Conservation (phyloP, 2,329 filamentous ascomycete species). For the Neofusicoccum cordaticola region DNA sequence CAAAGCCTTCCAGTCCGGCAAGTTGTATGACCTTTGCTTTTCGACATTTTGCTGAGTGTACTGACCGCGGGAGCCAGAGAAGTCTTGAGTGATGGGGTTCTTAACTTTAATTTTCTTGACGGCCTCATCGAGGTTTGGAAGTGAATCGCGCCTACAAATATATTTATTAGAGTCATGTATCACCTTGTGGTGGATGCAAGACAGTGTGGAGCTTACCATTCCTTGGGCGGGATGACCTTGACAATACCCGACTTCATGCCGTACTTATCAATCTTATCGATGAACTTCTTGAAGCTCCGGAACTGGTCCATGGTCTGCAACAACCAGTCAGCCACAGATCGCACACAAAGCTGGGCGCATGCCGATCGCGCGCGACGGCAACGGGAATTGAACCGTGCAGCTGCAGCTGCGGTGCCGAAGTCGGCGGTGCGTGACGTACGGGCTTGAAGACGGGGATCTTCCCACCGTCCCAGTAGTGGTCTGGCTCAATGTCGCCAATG, state of each 20-base stretch:
- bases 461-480: conserved; percentile 79
- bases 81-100: conserved; percentile 97
- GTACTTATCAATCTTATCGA: conserved; percentile 85
- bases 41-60: conserved; percentile 97
- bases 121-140: conserved; percentile 76
- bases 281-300: conserved; percentile 86
- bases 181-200: not conserved
- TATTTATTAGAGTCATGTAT: too few species aligned
- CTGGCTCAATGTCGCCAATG: conserved; percentile 75
- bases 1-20: conserved; percentile 91
- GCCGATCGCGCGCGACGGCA: not conserved
- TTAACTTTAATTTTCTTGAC: conserved; percentile 91
- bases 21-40: conserved; percentile 91
- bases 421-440: conserved; percentile 45
- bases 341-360: not conserved
- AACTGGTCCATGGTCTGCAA: conserved; percentile 83
- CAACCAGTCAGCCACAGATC: conserved; percentile 12
- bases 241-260: conserved; percentile 98
- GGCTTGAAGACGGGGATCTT: conserved; percentile 92
- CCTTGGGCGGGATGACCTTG: conserved; percentile 87
- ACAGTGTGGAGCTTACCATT: conserved; percentile 66
- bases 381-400: conserved; percentile 8
- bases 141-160: conserved; percentile 58
- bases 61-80: conserved; percentile 90
- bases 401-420: conserved; percentile 1